Conservation (phyloP, 305 asterid genomes). For the Fraxinus albicans region DNA sequence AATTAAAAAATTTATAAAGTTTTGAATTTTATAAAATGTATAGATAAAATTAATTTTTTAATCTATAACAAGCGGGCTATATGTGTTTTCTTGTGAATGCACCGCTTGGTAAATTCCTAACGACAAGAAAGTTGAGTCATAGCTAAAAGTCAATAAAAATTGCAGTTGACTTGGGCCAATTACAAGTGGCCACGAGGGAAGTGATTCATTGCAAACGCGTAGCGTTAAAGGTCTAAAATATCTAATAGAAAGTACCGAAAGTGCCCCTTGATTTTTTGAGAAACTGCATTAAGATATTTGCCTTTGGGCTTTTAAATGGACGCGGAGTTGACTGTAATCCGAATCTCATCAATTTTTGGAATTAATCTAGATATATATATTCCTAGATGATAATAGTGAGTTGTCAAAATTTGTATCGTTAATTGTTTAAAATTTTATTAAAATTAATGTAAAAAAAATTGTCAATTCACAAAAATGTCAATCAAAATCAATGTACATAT, state of each 20-base stretch:
- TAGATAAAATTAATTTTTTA: too few species aligned
- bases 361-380: too few species aligned
- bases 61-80: background rate
- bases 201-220: conserved; percentile 18
- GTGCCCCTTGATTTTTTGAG: background rate
- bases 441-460: too few species aligned
- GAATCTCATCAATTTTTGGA: too few species aligned
- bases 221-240: background rate
- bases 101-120: background rate
- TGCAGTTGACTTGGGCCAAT: conserved; percentile 15
- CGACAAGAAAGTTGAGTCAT: background rate
- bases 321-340: too few species aligned
- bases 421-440: too few species aligned
- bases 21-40: too few species aligned
- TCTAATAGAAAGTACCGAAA: background rate
- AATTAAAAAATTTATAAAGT: too few species aligned
- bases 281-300: background rate
- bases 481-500: too few species aligned
- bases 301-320: background rate
- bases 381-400: too few species aligned
- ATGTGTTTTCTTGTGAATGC: background rate
- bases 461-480: too few species aligned
- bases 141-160: conserved; percentile 10
- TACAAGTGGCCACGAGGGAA: conserved; percentile 20
- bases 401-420: too few species aligned